Conservation (phyloP, 2,329 filamentous ascomycete species). For the Diaporthe batatas region DNA sequence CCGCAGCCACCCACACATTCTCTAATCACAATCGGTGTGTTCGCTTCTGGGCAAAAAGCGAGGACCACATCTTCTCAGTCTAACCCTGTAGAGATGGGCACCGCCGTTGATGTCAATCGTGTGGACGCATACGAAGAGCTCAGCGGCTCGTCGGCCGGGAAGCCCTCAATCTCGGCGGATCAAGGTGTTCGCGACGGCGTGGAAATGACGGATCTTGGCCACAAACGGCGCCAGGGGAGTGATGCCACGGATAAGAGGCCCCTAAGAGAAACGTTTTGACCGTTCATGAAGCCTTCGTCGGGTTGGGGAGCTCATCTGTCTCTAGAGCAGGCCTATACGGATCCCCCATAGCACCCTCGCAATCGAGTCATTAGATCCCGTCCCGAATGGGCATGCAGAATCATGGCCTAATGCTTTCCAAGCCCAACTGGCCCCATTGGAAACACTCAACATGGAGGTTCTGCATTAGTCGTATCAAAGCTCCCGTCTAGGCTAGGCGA, state of each 20-base stretch:
- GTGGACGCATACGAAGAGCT: not conserved
- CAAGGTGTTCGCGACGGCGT: not conserved
- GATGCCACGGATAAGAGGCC: slow-evolving; percentile 19
- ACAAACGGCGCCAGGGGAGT: slow-evolving; percentile 17
- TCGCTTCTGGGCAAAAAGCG: not conserved
- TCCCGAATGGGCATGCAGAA: not conserved
- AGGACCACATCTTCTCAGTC: not conserved
- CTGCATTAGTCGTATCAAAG: slow-evolving; percentile 22
- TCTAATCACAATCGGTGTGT: not conserved
- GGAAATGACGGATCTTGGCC: slow-evolving; percentile 20
- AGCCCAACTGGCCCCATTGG: not conserved
- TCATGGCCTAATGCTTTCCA: not conserved
- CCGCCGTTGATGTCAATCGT: not conserved
- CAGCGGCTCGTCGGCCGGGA: not conserved
- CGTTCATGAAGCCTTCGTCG: not conserved
- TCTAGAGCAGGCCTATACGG: not conserved
- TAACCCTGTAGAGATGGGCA: not conserved
- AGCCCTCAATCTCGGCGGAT: not conserved
- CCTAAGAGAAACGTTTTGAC: slow-evolving; percentile 20
- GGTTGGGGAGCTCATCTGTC: not conserved
- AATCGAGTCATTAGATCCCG: not conserved
- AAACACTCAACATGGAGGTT: not conserved
- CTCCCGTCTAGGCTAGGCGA: not conserved
- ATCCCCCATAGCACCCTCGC: not conserved
- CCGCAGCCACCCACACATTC: not conserved